Conservation (phyloP, 2,329 filamentous ascomycete genomes). For the Colletotrichum tanaceti region DNA sequence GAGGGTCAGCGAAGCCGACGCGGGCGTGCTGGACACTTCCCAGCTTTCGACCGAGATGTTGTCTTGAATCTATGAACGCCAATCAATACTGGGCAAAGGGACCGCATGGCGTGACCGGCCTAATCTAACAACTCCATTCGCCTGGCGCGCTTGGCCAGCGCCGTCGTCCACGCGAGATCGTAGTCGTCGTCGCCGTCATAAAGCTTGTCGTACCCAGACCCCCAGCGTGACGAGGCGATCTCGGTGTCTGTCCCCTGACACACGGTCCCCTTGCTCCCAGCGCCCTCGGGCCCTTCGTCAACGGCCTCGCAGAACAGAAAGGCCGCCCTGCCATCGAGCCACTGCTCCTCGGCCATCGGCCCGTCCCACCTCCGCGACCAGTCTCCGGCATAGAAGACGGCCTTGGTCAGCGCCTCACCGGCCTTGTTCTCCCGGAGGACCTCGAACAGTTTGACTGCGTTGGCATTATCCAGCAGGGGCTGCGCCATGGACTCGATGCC, state of each 20-base stretch:
- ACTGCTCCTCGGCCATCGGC: neutral
- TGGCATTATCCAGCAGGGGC: neutral
- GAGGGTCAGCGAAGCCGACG: neutral
- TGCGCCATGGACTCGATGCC: conserved; percentile 6
- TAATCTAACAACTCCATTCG: neutral
- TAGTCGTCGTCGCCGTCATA: accelerated
- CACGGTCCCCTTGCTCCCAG: too few relatives aligned
- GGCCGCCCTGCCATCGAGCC: conserved; percentile 5
- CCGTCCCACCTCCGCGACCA: conserved; percentile 24
- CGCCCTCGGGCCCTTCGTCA: neutral
- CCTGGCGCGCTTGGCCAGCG: neutral
- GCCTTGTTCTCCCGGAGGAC: conserved; percentile 1
- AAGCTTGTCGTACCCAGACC: neutral
- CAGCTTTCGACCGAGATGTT: neutral
- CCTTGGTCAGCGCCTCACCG: neutral
- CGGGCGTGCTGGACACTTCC: neutral
- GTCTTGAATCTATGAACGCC: neutral
- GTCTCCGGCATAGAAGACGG: conserved; percentile 18
- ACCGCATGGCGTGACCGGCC: too few relatives aligned
- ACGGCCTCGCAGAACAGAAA: conserved; percentile 4
- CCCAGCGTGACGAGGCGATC: neutral
- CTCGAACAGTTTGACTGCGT: neutral
- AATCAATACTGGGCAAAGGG: too few relatives aligned
- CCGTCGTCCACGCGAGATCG: neutral
- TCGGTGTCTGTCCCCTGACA: neutral